Percentiles rank a stretch among this genome's conserved stretches.
phyloP scores from a whole-genome alignment of 108 stramenopile species.

The Nannochloropsis oceanica region DNA sequence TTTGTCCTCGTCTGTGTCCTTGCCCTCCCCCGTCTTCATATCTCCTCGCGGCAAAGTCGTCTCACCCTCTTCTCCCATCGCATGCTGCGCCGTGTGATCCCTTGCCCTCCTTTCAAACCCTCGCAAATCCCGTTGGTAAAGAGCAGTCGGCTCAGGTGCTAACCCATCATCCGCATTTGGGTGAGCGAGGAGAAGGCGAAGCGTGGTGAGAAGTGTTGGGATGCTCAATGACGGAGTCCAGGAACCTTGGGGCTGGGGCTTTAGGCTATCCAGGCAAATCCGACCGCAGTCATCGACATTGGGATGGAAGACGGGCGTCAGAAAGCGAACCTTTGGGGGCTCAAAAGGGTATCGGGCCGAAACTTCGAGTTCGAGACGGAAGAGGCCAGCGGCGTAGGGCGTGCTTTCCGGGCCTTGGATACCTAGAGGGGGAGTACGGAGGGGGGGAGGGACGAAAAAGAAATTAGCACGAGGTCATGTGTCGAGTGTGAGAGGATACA shows the following conservation, averaged over 20 bases:
- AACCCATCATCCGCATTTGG: conserved; percentile 58
- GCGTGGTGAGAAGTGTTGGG: conserved; percentile 46
- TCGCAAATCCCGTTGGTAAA: conserved; percentile 5
- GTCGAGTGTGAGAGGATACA: too few relatives aligned
- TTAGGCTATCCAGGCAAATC: conserved; percentile 54
- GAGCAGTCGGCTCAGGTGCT: conserved; percentile 41
- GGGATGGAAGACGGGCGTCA: conserved; percentile 53
- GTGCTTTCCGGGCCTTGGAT: conserved; percentile 49
- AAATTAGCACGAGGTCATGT: too few relatives aligned
- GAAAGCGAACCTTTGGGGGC: conserved; percentile 51
- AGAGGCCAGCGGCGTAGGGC: conserved; percentile 49
- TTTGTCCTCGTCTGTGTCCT: background rate
- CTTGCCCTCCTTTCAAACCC: conserved; percentile 1
- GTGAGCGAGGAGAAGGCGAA: conserved; percentile 49
- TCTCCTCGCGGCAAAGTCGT: background rate
- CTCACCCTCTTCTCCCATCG: background rate
- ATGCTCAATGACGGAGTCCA: conserved; percentile 56
- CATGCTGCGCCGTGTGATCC: conserved; percentile 19
- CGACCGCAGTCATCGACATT: conserved; percentile 51
- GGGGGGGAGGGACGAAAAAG: too few relatives aligned
- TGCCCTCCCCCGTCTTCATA: background rate
- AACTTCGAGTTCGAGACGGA: conserved; percentile 43
- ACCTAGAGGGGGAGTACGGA: background rate
- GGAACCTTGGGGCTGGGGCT: conserved; percentile 42
- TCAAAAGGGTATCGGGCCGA: conserved; percentile 48